These are phyloP conservation scores for Lactarius akahatsu DNA, from an alignment of 768 basidiomycete genomes.

Conservation along the genomic window DNA sequence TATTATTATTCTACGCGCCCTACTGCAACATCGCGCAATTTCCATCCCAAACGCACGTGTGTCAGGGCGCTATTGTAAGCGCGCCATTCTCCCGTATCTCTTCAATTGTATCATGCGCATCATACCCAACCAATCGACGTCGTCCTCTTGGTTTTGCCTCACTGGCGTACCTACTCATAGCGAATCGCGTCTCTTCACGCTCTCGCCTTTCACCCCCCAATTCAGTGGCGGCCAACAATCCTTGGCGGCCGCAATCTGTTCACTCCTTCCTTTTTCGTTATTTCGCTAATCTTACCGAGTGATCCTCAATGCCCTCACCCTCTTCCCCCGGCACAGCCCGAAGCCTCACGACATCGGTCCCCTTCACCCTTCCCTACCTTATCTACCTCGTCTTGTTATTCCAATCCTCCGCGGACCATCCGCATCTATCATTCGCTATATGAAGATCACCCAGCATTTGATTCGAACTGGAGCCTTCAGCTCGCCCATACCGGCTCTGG, in stretches of 20 bases:
- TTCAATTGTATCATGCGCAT: background rate
- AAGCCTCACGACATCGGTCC: slow-evolving; percentile 8
- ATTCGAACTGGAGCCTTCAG: background rate
- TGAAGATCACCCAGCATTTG: slow-evolving; percentile 1
- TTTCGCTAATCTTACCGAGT: slow-evolving; percentile 1
- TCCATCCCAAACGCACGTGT: slow-evolving; percentile 20
- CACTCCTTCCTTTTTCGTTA: background rate
- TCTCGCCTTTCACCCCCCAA: background rate
- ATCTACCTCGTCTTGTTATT: slow-evolving; percentile 6
- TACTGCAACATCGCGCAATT: background rate
- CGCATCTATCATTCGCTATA: background rate
- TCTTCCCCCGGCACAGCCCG: slow-evolving; percentile 6
- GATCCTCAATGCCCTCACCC: background rate
- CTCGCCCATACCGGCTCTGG: background rate
- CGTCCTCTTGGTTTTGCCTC: background rate
- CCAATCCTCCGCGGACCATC: slow-evolving; percentile 9
- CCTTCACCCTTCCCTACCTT: slow-evolving; percentile 3
- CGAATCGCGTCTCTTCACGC: background rate
- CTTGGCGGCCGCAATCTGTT: background rate
- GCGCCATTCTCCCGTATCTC: slow-evolving; percentile 11
- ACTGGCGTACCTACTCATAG: background rate
- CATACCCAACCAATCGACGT: background rate
- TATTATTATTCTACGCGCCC: background rate
- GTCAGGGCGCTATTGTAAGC: background rate
- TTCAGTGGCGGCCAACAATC: background rate